phyloP scores from a whole-genome alignment of 495 filamentous ascomycete genomes.

The Xylaria grammica region DNA sequence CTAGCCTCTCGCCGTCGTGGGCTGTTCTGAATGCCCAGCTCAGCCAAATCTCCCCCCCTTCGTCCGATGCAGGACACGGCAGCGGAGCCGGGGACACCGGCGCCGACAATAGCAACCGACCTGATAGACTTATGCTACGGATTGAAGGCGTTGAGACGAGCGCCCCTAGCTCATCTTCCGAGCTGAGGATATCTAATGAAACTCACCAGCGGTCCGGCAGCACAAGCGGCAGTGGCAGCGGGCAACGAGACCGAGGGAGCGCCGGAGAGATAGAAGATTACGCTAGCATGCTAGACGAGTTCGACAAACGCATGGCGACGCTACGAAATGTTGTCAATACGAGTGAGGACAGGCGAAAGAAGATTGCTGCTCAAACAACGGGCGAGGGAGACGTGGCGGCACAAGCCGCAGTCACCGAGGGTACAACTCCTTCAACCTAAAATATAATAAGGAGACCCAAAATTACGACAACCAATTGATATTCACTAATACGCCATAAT shows the following conservation, averaged over 20 bases:
- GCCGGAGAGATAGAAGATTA: slow-evolving; percentile 42
- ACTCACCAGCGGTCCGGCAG: slow-evolving; percentile 33
- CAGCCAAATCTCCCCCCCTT: slow-evolving; percentile 36
- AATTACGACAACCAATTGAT: background rate
- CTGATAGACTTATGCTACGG: slow-evolving; percentile 64
- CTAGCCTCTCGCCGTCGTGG: slow-evolving; percentile 54
- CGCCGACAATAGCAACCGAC: slow-evolving; percentile 30
- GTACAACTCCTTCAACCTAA: background rate
- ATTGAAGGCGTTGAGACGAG: slow-evolving; percentile 64
- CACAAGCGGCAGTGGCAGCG: slow-evolving; percentile 36
- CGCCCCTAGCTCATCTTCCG: slow-evolving; percentile 31
- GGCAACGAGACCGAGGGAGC: slow-evolving; percentile 42
- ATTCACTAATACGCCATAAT: background rate
- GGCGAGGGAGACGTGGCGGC: background rate
- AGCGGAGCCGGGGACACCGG: slow-evolving; percentile 28
- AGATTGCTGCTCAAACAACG: slow-evolving; percentile 10
- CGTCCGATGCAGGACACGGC: slow-evolving; percentile 44
- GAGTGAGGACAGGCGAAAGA: slow-evolving; percentile 45
- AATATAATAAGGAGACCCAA: background rate
- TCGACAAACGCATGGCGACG: slow-evolving; percentile 66
- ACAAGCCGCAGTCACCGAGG: background rate
- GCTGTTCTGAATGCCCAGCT: slow-evolving; percentile 49
- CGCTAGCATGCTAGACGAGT: slow-evolving; percentile 66
- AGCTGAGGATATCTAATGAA: slow-evolving; percentile 26
- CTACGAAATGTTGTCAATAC: slow-evolving; percentile 55